phyloP scores from a whole-genome alignment of 495 filamentous ascomycete species.

The Glarea lozoyensis region DNA sequence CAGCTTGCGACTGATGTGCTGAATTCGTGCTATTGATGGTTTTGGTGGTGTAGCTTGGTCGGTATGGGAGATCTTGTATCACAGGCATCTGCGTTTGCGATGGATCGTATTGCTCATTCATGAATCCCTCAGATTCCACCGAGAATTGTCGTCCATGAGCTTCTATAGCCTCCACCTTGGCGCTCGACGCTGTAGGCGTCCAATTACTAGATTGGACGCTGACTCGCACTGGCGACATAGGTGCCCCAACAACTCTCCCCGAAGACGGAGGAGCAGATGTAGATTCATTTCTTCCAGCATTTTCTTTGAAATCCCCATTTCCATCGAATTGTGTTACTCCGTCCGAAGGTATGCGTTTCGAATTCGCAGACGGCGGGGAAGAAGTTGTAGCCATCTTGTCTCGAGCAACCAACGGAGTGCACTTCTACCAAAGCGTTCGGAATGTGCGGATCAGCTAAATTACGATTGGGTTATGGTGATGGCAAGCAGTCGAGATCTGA shows the following conservation, averaged over 20 bases:
- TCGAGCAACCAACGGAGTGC: no score
- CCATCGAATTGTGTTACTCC: constrained; percentile 12
- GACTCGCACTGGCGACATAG: constrained; percentile 34
- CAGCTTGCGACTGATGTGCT: constrained; percentile 33
- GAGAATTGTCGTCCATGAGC: constrained; percentile 23
- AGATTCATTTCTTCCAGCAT: constrained; percentile 22
- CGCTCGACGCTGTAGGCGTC: constrained; percentile 27
- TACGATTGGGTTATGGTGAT: no score
- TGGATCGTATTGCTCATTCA: background rate
- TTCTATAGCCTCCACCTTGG: constrained; percentile 24
- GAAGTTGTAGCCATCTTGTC: constrained; percentile 16
- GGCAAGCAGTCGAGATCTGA: no score
- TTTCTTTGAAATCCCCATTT: constrained; percentile 15
- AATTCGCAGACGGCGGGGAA: constrained; percentile 9
- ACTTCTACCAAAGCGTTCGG: no score
- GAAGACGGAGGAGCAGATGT: constrained; percentile 14
- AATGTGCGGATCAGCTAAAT: no score
- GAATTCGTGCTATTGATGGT: constrained; percentile 27
- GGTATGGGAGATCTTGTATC: constrained; percentile 24
- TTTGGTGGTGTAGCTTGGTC: constrained; percentile 26
- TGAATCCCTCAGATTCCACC: background rate
- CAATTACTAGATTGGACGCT: constrained; percentile 25
- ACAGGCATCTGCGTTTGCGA: constrained; percentile 11
- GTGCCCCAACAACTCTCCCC: constrained; percentile 26
- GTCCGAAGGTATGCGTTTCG: constrained; percentile 6